These are phyloP conservation scores for Alternaria triticimaculans DNA, from an alignment of 2,329 filamentous ascomycete species.

Conservation along the genomic window DNA sequence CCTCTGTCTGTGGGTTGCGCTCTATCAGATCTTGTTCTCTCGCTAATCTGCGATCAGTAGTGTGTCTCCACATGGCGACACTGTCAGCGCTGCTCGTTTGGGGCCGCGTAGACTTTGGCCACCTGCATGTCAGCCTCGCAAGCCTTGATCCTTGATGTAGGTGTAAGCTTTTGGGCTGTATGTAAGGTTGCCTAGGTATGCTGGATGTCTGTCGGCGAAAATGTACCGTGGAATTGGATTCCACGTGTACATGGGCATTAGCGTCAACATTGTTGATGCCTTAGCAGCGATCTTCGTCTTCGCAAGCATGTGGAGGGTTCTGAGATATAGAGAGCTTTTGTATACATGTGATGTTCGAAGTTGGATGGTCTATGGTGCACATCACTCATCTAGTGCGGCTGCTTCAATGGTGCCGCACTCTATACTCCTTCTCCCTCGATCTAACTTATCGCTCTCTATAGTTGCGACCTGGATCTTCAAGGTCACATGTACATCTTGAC, in stretches of 20 bases:
- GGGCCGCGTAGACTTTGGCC: conserved; percentile 2
- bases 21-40: conserved; percentile 16
- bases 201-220: not conserved
- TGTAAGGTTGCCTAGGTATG: not conserved
- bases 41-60: conserved; percentile 22
- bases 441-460: not conserved
- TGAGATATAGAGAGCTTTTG: not conserved
- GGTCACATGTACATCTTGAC: not conserved
- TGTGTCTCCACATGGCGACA: conserved; percentile 7
- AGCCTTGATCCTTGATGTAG: not conserved
- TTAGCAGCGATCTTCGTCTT: not conserved
- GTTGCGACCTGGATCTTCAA: not conserved
- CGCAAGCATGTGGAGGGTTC: not conserved
- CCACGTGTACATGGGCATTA: not conserved
- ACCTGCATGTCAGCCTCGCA: conserved; percentile 3
- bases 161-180: not conserved
- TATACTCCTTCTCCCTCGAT: not conserved
- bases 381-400: not conserved
- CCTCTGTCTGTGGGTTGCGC: not conserved
- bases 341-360: not conserved
- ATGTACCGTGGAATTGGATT: not conserved
- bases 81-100: conserved; percentile 5
- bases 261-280: not conserved
- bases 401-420: not conserved
- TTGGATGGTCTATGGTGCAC: not conserved